Evolutionary conservation across 2,329 filamentous ascomycete species (phyloP).

Genomic region (Amylocarpus encephaloides): DNA sequence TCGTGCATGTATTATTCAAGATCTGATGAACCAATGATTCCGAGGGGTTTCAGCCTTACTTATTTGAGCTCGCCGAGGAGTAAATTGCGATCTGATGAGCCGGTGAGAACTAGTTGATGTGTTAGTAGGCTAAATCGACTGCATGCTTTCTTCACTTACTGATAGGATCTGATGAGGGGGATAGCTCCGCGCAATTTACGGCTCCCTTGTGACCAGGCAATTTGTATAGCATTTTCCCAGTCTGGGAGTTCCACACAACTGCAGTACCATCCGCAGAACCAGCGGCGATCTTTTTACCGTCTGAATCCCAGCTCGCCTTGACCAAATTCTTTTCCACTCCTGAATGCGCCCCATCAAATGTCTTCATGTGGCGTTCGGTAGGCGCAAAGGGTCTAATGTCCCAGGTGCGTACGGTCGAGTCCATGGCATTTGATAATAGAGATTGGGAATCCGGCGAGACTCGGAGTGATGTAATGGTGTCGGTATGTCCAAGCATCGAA

Average conservation of each 20-base stretch:
- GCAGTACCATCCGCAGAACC: conserved; percentile 88
- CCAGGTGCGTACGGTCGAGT: conserved; percentile 91
- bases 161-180: conserved; percentile 76
- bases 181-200: conserved; percentile 91
- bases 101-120: conserved; percentile 64
- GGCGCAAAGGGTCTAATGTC: conserved; percentile 94
- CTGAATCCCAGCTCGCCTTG: conserved; percentile 80
- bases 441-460: conserved; percentile 92
- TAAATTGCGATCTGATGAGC: conserved; percentile 81
- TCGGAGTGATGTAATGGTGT: conserved; percentile 83
- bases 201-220: conserved; percentile 91
- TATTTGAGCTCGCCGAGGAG: conserved; percentile 75
- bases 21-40: not conserved
- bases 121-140: conserved; percentile 10
- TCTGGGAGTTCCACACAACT: conserved; percentile 82
- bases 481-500: conserved; percentile 79
- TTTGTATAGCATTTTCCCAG: conserved; percentile 90
- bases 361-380: conserved; percentile 74
- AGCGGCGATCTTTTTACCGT: conserved; percentile 79
- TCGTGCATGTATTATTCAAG: not conserved
- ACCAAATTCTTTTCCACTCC: conserved; percentile 90
- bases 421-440: conserved; percentile 85
- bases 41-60: conserved; percentile 20
- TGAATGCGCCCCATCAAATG: conserved; percentile 83
- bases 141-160: conserved; percentile 52